A percentile compares a stretch with the other conserved stretches of the same genome.
Conservation (phyloP, 2,329 filamentous ascomycete species). For the Talaromyces sp. region DNA sequence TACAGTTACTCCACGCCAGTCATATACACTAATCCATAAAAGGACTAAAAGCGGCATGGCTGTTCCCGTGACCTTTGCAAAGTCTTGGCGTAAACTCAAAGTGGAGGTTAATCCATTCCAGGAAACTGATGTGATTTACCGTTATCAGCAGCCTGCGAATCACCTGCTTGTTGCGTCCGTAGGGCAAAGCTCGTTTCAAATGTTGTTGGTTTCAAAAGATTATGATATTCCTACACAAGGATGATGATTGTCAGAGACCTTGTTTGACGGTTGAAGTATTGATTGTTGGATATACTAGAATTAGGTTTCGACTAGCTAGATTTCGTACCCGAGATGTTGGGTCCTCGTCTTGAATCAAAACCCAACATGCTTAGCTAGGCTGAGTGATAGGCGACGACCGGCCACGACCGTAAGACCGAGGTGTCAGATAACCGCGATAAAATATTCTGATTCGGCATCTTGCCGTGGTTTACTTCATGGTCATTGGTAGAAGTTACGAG, state of each 20-base stretch:
- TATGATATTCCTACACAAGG: not conserved
- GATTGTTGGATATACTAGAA: not conserved
- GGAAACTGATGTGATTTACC: not conserved
- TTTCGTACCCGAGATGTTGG: not conserved
- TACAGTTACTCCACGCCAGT: not conserved
- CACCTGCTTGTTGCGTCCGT: not conserved
- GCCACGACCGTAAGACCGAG: not conserved
- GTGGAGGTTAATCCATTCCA: slow-evolving; percentile 1
- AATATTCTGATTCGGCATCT: not conserved
- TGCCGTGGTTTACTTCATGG: not conserved
- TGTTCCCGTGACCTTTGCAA: not conserved
- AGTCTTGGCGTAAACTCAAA: not conserved
- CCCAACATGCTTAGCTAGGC: not conserved
- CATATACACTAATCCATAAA: not conserved
- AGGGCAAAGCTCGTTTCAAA: not conserved
- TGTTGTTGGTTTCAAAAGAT: not conserved
- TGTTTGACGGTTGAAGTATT: not conserved
- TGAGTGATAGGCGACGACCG: not conserved
- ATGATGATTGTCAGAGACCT: not conserved
- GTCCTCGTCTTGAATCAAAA: not conserved
- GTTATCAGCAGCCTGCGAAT: not conserved
- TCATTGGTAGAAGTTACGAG: not conserved
- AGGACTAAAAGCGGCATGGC: not conserved
- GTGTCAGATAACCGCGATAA: not conserved
- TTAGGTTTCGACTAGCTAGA: not conserved